Evolutionary conservation across 345 rosid genomes (phyloP), one percentile per base, ranked within the genome.

Genomic region (Diplotaxis tenuifolia): DNA sequence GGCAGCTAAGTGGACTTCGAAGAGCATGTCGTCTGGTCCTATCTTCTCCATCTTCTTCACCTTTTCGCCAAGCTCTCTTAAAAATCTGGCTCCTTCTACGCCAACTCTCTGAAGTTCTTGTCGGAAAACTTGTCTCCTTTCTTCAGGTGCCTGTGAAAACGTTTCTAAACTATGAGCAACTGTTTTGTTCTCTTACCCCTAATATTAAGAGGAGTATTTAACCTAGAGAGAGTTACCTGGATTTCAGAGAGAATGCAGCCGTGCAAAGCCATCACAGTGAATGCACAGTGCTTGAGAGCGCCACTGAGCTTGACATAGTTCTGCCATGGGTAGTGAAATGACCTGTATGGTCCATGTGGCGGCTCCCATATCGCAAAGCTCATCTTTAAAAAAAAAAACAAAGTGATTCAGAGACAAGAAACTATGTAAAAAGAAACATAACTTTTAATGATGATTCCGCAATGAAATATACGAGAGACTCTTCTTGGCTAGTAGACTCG

Each of bases 361-460:
- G 98, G 98, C 86, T 94, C 98, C 97, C 96, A 94, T 53, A 89
- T 78, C 5, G 98, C 98, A 71, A 94, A 94, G 55, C 95, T 82
- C 84, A 94, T 58, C 98, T 94, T 71, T 64, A 50, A 25, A 63
- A 57, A 47, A 22, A 47, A 45, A 45, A n/a, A 47, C 53, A 67
- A 53, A 29, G 63, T 4, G 29, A 15, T 20, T 71, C 28, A 71
- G 62, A 58, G 28, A 66, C 15, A 0, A 71, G 1, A 62, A 47
- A 11, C 50, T 47, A 71, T 3, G 56, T 19, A 18, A 56, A 36
- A 57, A 3, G 25, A 78, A 42, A 52, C 9, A 68, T 21, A 47
- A 49, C 5, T 6, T 9, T 19, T 11, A 60, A 21, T 14, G 55
- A 40, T 18, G 57, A 75, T 34, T 40, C 61, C 18, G 55, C 16